Evolutionary conservation across 2,329 filamentous ascomycete species (phyloP), one percentile per base, ranked within the genome.

Genomic region (Diplodia seriata): DNA sequence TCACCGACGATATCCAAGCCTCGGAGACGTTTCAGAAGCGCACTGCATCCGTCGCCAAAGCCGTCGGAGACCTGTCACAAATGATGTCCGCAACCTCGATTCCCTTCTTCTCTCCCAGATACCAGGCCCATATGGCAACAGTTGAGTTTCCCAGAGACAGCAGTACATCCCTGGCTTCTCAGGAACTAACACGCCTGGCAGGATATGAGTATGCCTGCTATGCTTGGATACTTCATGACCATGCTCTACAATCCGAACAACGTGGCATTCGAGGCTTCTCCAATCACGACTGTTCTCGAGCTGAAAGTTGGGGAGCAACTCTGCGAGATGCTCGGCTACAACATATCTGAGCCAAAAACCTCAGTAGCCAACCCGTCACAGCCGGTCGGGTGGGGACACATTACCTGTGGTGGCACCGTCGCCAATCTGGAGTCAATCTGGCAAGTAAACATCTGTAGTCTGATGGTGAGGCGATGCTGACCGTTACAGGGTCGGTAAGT

Each of bases 201-300:
- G 36, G 74, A 84, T 67, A 59, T 82, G 71, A 78, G 73, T 56
- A 83, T 83, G 79, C 74, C 82, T 0, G 76, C 78, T 1, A 64
- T 83, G 2, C 74, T 84, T 3, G 82, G 82, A 0, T 84, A 84
- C 70, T 81, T 84, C 33, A 82, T 82, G 76, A 82, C 82, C 0
- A 84, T 84, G 82, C 40, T 85, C 29, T 84, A 83, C 68, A 84
- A 85, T 57, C 82, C 82, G 0, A 85, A 85, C 74, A 85, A 84
- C 43, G 79, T 84, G 1, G 75, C 81, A 1, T 71, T 82, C 0
- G 83, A 85, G 68, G 82, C 79, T 1, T 84, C 81, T 51, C 83
- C 83, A 0, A 70, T 84, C 14, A 80, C 81, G 0, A 84, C 81
- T 0, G 67, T 82, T 2, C 77, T 80, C 4, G 83, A 85, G 69